These are phyloP conservation scores for Clonostachys byssicola DNA, from an alignment of 2,329 filamentous ascomycete genomes.

Conservation along the genomic window DNA sequence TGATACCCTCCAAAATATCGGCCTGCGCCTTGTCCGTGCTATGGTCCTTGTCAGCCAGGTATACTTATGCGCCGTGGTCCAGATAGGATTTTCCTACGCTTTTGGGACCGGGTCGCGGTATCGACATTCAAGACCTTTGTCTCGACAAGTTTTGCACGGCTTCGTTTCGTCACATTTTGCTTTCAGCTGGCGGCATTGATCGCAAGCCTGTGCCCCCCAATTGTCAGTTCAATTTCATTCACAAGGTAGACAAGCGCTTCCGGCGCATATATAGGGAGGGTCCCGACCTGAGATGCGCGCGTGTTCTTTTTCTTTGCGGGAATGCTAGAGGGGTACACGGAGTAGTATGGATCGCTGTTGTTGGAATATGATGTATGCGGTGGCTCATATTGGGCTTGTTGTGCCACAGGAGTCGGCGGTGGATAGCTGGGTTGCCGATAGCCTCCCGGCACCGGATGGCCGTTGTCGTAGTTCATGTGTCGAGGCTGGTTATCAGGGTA, in stretches of 20 bases:
- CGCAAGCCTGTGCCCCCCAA: constrained; percentile 64
- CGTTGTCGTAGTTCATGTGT: constrained; percentile 50
- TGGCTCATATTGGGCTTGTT: constrained; percentile 30
- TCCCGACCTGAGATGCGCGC: constrained; percentile 55
- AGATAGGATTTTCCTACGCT: constrained; percentile 59
- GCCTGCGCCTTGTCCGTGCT: constrained; percentile 57
- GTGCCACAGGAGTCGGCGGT: constrained; percentile 29
- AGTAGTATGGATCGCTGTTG: constrained; percentile 30
- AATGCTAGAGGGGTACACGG: constrained; percentile 36
- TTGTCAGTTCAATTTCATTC: constrained; percentile 1
- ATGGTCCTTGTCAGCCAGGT: constrained; percentile 5
- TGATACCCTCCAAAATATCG: constrained; percentile 55
- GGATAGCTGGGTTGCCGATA: constrained; percentile 33
- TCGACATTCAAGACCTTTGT: constrained; percentile 78
- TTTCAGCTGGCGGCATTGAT: constrained; percentile 81
- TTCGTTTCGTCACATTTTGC: constrained; percentile 88
- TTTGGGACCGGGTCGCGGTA: constrained; percentile 90
- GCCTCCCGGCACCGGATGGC: constrained; percentile 33
- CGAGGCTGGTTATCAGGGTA: constrained; percentile 43
- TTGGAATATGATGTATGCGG: constrained; percentile 21
- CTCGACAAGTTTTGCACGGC: constrained; percentile 81
- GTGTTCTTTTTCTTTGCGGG: constrained; percentile 57
- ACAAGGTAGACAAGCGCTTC: neutral
- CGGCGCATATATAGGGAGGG: neutral
- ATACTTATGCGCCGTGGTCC: neutral